Evolutionary conservation across 1,139 yeast species (phyloP).

Genomic region (Hemisphaericaspora lyxosophila): DNA sequence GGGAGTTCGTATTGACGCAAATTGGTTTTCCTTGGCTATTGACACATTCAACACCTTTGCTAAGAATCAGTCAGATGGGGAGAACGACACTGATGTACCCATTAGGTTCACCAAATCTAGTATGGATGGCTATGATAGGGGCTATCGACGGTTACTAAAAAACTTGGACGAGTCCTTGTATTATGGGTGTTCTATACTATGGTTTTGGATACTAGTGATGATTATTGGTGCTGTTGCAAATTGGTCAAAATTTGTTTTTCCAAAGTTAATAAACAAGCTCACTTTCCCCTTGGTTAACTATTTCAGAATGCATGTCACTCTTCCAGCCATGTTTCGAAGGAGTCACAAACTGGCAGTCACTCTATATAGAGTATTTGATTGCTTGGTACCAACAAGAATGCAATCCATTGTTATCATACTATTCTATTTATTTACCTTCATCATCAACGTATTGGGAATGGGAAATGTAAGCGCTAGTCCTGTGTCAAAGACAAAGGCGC

Average conservation of each 20-base stretch:
- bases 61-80: neutral
- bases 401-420: conserved; percentile 48
- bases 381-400: conserved; percentile 36
- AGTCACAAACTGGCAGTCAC: conserved; percentile 31
- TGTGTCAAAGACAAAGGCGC: conserved; percentile 14
- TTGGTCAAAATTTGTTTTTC: conserved; percentile 33
- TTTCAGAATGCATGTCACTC: conserved; percentile 41
- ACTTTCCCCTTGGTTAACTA: conserved; percentile 30
- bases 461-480: conserved; percentile 22
- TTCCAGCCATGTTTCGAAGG: conserved; percentile 49
- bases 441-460: conserved; percentile 32
- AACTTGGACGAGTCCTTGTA: conserved; percentile 40
- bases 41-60: neutral
- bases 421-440: conserved; percentile 40
- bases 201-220: conserved; percentile 48
- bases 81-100: neutral
- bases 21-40: neutral
- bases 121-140: neutral
- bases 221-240: conserved; percentile 41
- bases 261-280: conserved; percentile 22
- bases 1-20: neutral
- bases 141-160: conserved; percentile 17
- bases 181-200: conserved; percentile 49
- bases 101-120: neutral
- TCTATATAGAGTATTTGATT: conserved; percentile 23